Conservation (phyloP, 148 eudicot species). For the Suaeda aralocaspica region DNA sequence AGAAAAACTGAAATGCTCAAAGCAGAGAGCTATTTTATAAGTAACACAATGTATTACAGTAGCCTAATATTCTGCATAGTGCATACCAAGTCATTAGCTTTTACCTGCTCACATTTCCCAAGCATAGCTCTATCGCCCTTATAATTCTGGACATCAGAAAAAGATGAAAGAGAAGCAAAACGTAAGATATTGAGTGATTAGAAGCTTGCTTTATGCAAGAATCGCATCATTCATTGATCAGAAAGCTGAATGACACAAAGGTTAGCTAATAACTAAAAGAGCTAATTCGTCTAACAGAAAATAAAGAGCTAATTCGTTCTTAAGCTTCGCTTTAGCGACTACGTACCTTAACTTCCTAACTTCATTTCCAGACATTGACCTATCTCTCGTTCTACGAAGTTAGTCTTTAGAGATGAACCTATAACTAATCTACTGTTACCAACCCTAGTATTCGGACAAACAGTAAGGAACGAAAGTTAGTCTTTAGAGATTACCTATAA, state of each 20-base stretch:
- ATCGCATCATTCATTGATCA: constrained; percentile 3
- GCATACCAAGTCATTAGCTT: constrained; percentile 13
- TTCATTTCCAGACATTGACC: no score
- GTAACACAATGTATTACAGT: constrained; percentile 2
- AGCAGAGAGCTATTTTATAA: constrained; percentile 25
- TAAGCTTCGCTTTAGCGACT: no score
- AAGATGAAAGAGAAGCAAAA: constrained; percentile 6
- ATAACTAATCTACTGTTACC: no score
- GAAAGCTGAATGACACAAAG: background rate
- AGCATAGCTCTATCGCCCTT: constrained; percentile 86
- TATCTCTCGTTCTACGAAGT: no score
- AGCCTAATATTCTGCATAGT: background rate
- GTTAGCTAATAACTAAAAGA: no score
- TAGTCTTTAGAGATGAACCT: no score
- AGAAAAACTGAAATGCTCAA: constrained; percentile 67
- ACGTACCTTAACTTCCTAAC: no score
- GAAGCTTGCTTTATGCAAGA: background rate
- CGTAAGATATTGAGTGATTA: constrained; percentile 8
- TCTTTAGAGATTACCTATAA: no score
- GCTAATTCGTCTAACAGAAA: no score
- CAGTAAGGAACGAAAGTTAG: no score
- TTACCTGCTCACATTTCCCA: constrained; percentile 97
- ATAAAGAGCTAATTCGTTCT: no score
- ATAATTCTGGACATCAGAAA: constrained; percentile 59
- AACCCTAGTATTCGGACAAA: no score